Base-by-base conservation (phyloP, 1,284 basidiomycete species). In the Apiotrichum porosum region DNA sequence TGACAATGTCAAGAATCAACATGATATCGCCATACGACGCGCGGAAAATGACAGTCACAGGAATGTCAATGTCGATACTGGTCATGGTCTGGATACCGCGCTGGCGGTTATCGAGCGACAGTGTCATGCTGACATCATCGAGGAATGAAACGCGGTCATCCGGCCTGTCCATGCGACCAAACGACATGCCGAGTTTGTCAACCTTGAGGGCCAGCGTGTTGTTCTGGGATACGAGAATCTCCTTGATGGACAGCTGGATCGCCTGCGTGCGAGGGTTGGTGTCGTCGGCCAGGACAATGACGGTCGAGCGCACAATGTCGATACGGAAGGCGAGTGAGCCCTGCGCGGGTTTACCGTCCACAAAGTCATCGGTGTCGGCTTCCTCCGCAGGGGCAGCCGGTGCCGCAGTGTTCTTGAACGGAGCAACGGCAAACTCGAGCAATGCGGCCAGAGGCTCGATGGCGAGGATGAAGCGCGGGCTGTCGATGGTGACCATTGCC, bases 1-100 rank as follows among this genome's bases (percentile, higher is more conserved):
- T 91, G 61, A 87, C 79, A 51, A 98, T 97, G 9, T 86, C 80
- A 41, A 81, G 83, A 58, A 98, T 95, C 58, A 98, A 80, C 62
- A 83, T 82, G 62, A 98, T 89, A 69, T 99, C 94, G 30, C 88
- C 81, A 63, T 91, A 88, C 0, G 93, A 97, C 12, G 92, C 89
- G 22, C 95, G 82, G 72, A 99, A 85, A 43, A 94, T 81, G 60
- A 97, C 80, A 1, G 93, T 84, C 57, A 80, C 76, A 3, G 86
- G 86, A 13, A 84, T 76, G n/a, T 81, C 78, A 21, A 94, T 69
- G 66, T 97, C 91, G 51, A 97, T 85, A 62, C 80, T 90, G 8
- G 87, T 86, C 75, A 84, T 84, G 58, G 87, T 83, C 45, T 88
- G 84, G 3, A 79, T 79, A 2, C 81, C 79, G 14, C 83, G 80